phyloP scores from a whole-genome alignment of 257 asterid species.

The Solanum peruvianum region DNA sequence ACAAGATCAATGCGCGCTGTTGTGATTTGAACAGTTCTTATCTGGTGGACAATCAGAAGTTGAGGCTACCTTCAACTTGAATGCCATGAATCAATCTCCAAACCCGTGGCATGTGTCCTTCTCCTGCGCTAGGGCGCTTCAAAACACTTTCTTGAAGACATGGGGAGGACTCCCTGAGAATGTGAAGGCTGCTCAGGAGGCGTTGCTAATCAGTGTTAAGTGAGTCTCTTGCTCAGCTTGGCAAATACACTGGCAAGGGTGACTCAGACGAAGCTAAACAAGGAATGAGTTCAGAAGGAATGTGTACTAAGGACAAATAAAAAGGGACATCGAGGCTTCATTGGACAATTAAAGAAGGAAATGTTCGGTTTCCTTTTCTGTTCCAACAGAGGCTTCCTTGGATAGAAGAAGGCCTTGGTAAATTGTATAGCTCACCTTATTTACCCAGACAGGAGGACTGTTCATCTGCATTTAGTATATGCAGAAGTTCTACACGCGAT shows the following conservation, averaged over 20 bases:
- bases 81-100: slow-evolving; percentile 14
- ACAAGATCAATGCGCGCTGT: not conserved
- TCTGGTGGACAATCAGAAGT: slow-evolving; percentile 21
- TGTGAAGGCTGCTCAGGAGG: slow-evolving; percentile 6
- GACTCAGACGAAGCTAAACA: slow-evolving; percentile 13
- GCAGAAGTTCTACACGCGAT: not conserved
- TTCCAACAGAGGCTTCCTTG: slow-evolving; percentile 73
- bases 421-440: slow-evolving; percentile 76
- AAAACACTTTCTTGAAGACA: slow-evolving; percentile 13
- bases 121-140: slow-evolving; percentile 11
- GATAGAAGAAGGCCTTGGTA: slow-evolving; percentile 82
- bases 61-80: slow-evolving; percentile 14
- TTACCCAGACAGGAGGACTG: slow-evolving; percentile 58
- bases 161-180: slow-evolving; percentile 11
- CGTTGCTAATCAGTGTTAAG: slow-evolving; percentile 3
- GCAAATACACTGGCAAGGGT: not conserved
- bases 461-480: not conserved
- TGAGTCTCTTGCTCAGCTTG: slow-evolving; percentile 15
- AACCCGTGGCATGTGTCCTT: slow-evolving; percentile 14
- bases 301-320: not conserved
- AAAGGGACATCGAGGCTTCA: too few relatives aligned
- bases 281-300: slow-evolving; percentile 8
- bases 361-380: not conserved
- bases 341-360: too few relatives aligned
- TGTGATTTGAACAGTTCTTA: slow-evolving; percentile 1